Percentiles rank a stretch among this genome's conserved stretches.
Evolutionary conservation across 805 yeast species (phyloP).

Genomic region (Hanseniaspora mollemarum): DNA sequence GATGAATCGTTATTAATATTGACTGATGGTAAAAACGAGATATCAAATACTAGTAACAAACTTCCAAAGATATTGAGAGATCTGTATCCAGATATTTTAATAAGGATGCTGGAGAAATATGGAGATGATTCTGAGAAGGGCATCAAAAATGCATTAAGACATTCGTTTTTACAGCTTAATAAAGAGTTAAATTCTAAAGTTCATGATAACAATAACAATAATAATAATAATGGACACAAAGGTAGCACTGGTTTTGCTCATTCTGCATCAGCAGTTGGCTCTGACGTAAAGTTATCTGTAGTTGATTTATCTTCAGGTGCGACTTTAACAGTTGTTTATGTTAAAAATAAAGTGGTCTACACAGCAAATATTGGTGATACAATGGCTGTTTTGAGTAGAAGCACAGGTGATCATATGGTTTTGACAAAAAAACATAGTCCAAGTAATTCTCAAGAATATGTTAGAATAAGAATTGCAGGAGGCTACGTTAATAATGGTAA

Average conservation of each 20-base stretch:
- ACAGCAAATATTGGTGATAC: conserved; percentile 89
- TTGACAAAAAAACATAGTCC: conserved; percentile 78
- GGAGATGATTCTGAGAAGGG: conserved; percentile 36
- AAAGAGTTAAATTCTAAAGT: conserved; percentile 54
- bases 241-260: conserved; percentile 17
- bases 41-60: conserved; percentile 44
- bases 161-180: conserved; percentile 68
- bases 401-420: conserved; percentile 67
- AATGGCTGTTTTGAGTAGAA: conserved; percentile 64
- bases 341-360: conserved; percentile 57
- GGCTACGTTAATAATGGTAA: conserved; percentile 82
- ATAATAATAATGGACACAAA: conserved; percentile 17
- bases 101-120: conserved; percentile 32
- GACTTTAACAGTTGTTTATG: conserved; percentile 68
- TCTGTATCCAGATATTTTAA: conserved; percentile 56
- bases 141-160: conserved; percentile 64
- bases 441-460: conserved; percentile 62
- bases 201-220: conserved; percentile 19
- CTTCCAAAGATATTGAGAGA: conserved; percentile 64
- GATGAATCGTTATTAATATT: conserved; percentile 71
- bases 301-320: conserved; percentile 74
- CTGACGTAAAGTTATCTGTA: conserved; percentile 42
- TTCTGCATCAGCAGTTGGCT: conserved; percentile 36
- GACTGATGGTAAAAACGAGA: conserved; percentile 67
- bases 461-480: conserved; percentile 80